Conservation (phyloP, 352 stramenopile genomes). For the Pythium rhizo-oryzae region DNA sequence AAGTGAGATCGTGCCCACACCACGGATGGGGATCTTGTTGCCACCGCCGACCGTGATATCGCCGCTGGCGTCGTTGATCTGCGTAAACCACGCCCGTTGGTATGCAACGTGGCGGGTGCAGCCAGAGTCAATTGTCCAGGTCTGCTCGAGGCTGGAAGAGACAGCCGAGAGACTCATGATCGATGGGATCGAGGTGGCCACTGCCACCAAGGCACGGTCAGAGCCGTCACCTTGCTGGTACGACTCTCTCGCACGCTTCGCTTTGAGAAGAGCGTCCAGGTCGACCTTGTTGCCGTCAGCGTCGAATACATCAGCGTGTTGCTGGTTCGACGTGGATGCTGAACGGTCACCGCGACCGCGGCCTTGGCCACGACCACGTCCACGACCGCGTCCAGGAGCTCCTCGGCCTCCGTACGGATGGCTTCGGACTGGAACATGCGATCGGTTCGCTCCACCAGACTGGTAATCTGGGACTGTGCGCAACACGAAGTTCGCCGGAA, state of each 20-base stretch:
- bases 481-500: constrained; percentile 4
- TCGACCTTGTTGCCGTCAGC: constrained; percentile 8
- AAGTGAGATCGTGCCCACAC: constrained; percentile 8
- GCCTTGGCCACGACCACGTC: too few species aligned
- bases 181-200: not conserved
- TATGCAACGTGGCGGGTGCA: constrained; percentile 6
- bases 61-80: not conserved
- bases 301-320: constrained; percentile 6
- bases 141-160: not conserved
- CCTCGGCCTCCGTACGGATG: constrained; percentile 7
- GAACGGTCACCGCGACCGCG: not conserved
- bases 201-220: constrained; percentile 1
- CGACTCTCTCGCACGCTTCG: not conserved
- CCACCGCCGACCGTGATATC: constrained; percentile 8
- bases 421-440: constrained; percentile 2
- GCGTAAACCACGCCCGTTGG: constrained; percentile 5
- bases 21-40: constrained; percentile 7
- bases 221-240: not conserved
- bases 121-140: constrained; percentile 11
- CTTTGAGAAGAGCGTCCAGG: constrained; percentile 5
- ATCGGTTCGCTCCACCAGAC: not conserved
- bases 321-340: constrained; percentile 9
- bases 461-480: constrained; percentile 5
- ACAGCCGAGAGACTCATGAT: constrained; percentile 3
- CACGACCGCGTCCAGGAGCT: constrained; percentile 6